Conservation (phyloP, 257 asterid species). For the Salvia splendens region DNA sequence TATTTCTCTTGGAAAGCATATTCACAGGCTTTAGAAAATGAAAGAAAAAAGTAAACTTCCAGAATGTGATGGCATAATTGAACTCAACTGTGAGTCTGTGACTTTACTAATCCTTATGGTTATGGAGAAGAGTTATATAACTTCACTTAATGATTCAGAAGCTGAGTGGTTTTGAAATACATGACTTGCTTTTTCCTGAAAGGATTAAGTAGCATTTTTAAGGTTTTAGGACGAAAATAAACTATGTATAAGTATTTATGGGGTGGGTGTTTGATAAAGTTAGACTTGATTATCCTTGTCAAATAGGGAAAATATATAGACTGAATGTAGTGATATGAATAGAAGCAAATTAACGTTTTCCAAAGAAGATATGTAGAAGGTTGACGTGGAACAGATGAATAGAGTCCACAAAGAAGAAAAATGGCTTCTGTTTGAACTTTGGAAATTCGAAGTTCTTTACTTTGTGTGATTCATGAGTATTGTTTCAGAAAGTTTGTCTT, state of each 20-base stretch:
- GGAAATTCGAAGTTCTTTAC: not conserved
- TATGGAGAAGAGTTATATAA: not conserved
- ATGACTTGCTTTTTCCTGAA: not conserved
- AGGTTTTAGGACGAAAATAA: not conserved
- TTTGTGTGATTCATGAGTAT: not conserved
- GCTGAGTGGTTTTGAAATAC: not conserved
- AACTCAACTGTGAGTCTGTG: not conserved
- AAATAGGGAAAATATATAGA: not conserved
- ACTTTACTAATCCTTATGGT: too few relatives aligned
- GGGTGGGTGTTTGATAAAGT: not conserved
- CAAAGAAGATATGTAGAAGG: not conserved
- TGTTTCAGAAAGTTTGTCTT: not conserved
- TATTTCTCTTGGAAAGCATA: not conserved
- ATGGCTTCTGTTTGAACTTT: not conserved
- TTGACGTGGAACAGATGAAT: not conserved
- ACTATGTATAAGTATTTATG: not conserved
- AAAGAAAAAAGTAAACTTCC: not conserved
- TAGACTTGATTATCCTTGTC: not conserved
- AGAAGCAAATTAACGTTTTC: not conserved
- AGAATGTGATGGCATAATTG: not conserved
- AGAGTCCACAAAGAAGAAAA: constrained; percentile 4
- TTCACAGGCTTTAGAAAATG: not conserved
- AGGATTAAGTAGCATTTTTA: not conserved
- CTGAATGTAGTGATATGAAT: not conserved
- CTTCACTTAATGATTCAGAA: not conserved